Evolutionary conservation across 345 rosid species (phyloP).

Genomic region (Eucalyptus tenuipes): DNA sequence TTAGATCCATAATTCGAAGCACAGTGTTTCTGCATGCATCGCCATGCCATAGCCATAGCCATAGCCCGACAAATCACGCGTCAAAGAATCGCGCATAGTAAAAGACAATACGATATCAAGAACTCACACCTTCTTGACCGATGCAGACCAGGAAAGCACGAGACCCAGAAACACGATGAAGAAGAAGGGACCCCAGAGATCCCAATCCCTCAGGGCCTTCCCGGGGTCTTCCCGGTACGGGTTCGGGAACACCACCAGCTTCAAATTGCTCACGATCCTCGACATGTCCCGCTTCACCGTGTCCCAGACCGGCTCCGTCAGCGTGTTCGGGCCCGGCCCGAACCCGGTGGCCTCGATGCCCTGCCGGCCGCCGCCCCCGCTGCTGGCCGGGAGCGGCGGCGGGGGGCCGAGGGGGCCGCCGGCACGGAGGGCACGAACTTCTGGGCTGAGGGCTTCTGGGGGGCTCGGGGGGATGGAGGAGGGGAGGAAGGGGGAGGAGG

Average conservation of each 20-base stretch:
- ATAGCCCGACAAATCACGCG: background rate
- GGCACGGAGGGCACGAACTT: background rate
- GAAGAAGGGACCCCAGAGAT: conserved; percentile 98
- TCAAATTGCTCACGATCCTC: conserved; percentile 86
- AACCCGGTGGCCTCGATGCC: conserved; percentile 31
- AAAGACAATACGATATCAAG: background rate
- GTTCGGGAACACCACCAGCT: conserved; percentile 93
- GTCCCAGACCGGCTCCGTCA: conserved; percentile 98
- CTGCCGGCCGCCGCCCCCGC: background rate
- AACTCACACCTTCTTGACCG: conserved; percentile 59
- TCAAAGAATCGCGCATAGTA: background rate
- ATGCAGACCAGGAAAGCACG: conserved; percentile 80
- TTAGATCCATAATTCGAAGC: background rate
- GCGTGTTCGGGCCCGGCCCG: conserved; percentile 73
- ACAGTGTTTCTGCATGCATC: background rate
- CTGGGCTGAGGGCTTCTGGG: background rate
- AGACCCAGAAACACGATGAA: conserved; percentile 91
- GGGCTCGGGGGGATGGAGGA: conserved; percentile 56
- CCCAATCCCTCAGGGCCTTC: conserved; percentile 98
- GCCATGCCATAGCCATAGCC: too few relatives aligned
- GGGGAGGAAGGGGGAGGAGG: conserved; percentile 54
- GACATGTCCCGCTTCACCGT: conserved; percentile 96
- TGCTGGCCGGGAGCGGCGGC: conserved; percentile 22
- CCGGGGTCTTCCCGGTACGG: conserved; percentile 94
- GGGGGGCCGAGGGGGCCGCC: conserved; percentile 28